Percentiles rank a stretch among this genome's conserved stretches.
Conservation (phyloP, 1,284 basidiomycete species). For the Rhodotorula sp. region DNA sequence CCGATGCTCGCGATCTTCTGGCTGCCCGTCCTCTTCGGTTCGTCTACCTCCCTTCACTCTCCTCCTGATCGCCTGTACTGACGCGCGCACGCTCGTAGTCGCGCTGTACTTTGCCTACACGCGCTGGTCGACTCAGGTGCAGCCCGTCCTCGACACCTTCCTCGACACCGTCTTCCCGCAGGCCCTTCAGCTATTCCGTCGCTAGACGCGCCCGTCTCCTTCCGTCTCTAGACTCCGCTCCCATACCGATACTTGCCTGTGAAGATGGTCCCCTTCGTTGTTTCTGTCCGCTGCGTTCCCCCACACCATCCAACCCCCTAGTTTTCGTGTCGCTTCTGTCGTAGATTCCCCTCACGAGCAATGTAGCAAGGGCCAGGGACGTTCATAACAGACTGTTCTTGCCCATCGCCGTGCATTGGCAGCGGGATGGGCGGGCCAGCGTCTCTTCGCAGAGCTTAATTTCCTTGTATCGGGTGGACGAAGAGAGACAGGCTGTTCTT, state of each 20-base stretch:
- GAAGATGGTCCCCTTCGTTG: neutral
- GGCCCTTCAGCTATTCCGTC: slow-evolving; percentile 3
- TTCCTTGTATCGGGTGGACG: no score
- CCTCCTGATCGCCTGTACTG: neutral
- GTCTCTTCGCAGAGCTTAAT: no score
- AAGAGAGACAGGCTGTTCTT: no score
- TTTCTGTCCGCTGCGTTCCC: neutral
- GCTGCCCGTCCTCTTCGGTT: slow-evolving; percentile 22
- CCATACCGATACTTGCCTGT: neutral
- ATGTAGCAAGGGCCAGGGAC: neutral
- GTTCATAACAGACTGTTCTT: neutral
- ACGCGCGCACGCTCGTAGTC: slow-evolving; percentile 3
- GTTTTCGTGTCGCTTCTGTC: neutral
- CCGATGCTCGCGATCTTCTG: slow-evolving; percentile 28
- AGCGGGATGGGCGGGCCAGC: no score
- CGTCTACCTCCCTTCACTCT: neutral
- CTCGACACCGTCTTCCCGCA: slow-evolving; percentile 24
- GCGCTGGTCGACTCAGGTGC: slow-evolving; percentile 6
- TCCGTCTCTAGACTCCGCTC: neutral
- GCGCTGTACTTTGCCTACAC: slow-evolving; percentile 18
- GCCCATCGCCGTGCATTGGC: no score
- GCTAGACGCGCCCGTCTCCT: neutral
- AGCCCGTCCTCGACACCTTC: slow-evolving; percentile 23
- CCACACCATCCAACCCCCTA: neutral
- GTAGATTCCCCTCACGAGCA: neutral